Evolutionary conservation across 2,329 filamentous ascomycete species (phyloP).

Genomic region (Emericellopsis atlantica): DNA sequence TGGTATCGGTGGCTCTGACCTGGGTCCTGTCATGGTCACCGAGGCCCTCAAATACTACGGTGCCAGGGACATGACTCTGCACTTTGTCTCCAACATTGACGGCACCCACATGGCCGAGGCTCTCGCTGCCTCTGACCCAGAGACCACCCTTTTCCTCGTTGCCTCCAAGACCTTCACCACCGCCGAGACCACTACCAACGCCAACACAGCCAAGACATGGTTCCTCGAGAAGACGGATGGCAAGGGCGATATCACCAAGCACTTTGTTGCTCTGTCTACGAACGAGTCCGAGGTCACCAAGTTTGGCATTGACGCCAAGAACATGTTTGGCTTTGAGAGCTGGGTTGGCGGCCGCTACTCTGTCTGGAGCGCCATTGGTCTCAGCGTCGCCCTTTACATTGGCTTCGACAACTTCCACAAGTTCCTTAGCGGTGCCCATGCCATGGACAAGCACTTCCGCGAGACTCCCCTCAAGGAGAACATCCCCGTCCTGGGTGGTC

Average conservation of each 20-base stretch:
- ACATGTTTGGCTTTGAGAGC: constrained; percentile 99
- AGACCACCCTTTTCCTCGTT: constrained; percentile 97
- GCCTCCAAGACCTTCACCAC: constrained; percentile 99
- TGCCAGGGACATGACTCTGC: constrained; percentile 71
- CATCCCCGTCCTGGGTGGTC: constrained; percentile 83
- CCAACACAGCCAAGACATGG: constrained; percentile 94
- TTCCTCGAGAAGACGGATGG: constrained; percentile 71
- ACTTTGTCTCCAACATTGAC: constrained; percentile 99
- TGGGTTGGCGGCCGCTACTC: constrained; percentile 98
- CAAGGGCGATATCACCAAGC: constrained; percentile 87
- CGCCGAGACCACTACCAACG: constrained; percentile 92
- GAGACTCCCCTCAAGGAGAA: constrained; percentile 85
- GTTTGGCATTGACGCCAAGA: constrained; percentile 96
- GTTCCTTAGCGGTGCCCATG: constrained; percentile 87
- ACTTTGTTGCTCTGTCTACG: constrained; percentile 96
- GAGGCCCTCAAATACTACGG: constrained; percentile 95
- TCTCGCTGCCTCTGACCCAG: constrained; percentile 75
- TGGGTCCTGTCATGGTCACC: constrained; percentile 98
- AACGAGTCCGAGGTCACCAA: constrained; percentile 93
- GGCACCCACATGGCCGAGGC: constrained; percentile 96
- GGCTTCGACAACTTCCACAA: constrained; percentile 96
- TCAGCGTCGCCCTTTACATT: constrained; percentile 89
- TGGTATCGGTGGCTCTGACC: constrained; percentile 94
- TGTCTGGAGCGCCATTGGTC: constrained; percentile 95
- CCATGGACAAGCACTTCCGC: constrained; percentile 98